Evolutionary conservation across 257 asterid species (phyloP).

Genomic region (Solanum virginianum): DNA sequence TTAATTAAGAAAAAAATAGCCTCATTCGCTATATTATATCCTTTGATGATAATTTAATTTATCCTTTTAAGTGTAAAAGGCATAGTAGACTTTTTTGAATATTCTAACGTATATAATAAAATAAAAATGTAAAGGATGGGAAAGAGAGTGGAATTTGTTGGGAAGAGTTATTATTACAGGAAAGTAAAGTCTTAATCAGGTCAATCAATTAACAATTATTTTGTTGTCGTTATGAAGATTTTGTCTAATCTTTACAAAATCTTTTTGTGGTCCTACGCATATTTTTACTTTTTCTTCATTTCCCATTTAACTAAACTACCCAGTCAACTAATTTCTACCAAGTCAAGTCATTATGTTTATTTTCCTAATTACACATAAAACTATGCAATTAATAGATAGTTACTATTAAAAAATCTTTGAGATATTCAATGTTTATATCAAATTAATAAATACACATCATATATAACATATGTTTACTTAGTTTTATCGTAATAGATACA

Average conservation of each 20-base stretch:
- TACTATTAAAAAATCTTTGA: too few species aligned
- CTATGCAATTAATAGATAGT: neutral
- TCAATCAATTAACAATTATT: neutral
- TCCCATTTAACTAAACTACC: neutral
- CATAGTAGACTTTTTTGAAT: neutral
- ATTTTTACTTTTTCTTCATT: neutral
- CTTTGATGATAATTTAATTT: too few species aligned
- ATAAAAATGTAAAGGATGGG: neutral
- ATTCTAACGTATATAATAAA: neutral
- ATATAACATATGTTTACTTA: too few species aligned
- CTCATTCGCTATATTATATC: too few species aligned
- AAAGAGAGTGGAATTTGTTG: conserved; percentile 2
- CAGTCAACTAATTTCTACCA: neutral
- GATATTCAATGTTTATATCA: neutral
- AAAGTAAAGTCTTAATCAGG: neutral
- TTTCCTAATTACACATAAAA: neutral
- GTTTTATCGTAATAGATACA: neutral
- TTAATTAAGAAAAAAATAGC: too few species aligned
- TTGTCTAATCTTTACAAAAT: conserved; percentile 1
- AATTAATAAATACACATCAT: neutral
- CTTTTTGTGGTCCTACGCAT: neutral
- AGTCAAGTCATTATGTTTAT: neutral
- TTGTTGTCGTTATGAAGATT: conserved; percentile 2
- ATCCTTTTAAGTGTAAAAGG: neutral
- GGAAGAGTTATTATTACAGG: conserved; percentile 6